A percentile compares a stretch with the other conserved stretches of the same genome.
phyloP scores from a whole-genome alignment of 495 filamentous ascomycete genomes.

The Podospora fimiseda region DNA sequence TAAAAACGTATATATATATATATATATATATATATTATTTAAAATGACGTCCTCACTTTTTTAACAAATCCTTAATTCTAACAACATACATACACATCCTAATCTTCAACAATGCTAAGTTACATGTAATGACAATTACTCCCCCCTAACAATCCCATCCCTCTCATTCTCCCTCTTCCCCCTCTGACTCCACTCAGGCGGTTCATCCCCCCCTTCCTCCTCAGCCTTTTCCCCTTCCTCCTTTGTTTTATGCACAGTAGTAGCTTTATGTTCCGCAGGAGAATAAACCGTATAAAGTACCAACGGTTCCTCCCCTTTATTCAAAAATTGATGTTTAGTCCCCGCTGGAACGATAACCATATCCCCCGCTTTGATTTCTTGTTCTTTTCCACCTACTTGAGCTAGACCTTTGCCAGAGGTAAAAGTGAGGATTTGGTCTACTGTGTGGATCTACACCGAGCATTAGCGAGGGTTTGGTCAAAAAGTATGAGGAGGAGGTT shows the following conservation, averaged over 20 bases:
- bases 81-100: no score
- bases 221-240: constrained; percentile 56
- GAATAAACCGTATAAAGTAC: constrained; percentile 58
- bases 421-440: constrained; percentile 60
- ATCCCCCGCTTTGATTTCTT: constrained; percentile 52
- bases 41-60: no score
- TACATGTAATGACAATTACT: no score
- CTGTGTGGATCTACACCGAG: constrained; percentile 39
- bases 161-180: constrained; percentile 54
- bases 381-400: constrained; percentile 53
- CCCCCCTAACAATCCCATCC: constrained; percentile 45
- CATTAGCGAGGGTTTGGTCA: background rate
- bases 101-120: no score
- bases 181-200: constrained; percentile 51
- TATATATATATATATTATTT: no score
- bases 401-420: constrained; percentile 52
- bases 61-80: no score
- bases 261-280: constrained; percentile 52
- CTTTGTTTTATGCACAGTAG: constrained; percentile 55
- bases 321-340: constrained; percentile 63
- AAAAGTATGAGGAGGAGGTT: background rate
- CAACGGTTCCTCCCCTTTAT: constrained; percentile 45
- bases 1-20: no score
- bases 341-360: constrained; percentile 60
- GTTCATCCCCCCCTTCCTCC: constrained; percentile 54